phyloP scores from a whole-genome alignment of 2,329 filamentous ascomycete species.

The Fusarium sp. region DNA sequence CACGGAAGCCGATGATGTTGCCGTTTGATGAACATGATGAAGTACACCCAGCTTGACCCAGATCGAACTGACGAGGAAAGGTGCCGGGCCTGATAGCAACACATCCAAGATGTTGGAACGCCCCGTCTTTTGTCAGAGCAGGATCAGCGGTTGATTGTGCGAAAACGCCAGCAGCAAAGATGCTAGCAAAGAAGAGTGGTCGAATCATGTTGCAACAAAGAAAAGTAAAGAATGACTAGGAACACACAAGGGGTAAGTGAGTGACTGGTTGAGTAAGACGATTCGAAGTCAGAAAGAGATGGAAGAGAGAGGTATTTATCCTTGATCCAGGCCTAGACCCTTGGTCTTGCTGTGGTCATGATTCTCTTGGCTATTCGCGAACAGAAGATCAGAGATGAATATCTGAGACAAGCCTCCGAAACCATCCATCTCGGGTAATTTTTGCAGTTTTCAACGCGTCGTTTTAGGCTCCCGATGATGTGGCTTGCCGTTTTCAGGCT shows the following conservation, averaged over 20 bases:
- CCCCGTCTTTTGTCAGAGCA: conserved; percentile 2
- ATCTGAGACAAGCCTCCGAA: conserved; percentile 9
- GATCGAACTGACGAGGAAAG: conserved; percentile 23
- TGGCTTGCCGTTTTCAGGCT: conserved; percentile 1
- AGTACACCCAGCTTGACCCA: conserved; percentile 8
- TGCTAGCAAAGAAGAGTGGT: conserved; percentile 10
- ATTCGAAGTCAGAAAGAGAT: background rate
- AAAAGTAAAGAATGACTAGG: conserved; percentile 31
- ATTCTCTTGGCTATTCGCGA: background rate
- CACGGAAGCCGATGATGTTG: conserved; percentile 29
- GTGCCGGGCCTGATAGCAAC: conserved; percentile 24
- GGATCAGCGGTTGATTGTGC: conserved; percentile 27
- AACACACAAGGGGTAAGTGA: conserved; percentile 21
- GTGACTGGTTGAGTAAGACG: background rate
- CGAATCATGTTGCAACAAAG: conserved; percentile 14
- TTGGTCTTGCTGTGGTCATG: background rate
- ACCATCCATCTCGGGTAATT: background rate
- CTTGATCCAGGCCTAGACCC: background rate
- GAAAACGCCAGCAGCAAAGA: conserved; percentile 11
- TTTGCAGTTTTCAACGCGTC: background rate
- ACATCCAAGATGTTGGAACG: conserved; percentile 24
- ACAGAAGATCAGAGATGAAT: background rate
- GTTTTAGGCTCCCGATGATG: background rate
- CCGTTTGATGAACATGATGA: conserved; percentile 33
- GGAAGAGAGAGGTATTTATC: conserved; percentile 13